Base-by-base conservation (phyloP, 2,329 filamentous ascomycete species). In the Fusarium nygamai region DNA sequence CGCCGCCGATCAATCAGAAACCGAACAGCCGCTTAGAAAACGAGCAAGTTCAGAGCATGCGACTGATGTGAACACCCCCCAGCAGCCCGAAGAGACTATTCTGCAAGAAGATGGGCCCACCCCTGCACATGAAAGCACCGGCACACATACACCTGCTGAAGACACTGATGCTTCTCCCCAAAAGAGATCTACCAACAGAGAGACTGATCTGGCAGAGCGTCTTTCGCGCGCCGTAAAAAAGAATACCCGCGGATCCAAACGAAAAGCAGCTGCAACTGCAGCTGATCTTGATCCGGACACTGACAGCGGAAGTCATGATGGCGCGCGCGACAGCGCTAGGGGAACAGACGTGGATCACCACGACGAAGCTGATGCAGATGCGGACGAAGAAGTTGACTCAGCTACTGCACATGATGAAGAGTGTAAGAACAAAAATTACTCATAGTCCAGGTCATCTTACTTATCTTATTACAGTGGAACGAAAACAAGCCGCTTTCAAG, bases 401-500 rank as follows among this genome's bases (percentile, higher is more conserved):
- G 87, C 85, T 27, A 86, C 88, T 58, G 90, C 83, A 61, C 91
- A 91, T 69, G 89, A 91, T 67, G 92, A 93, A 88, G 90, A 92
- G 79, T 80, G 91, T 90, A 88, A 82, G 71, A 59, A 64, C 50
- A n/a, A 27, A 19, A 17, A 24, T 44, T 44, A 58, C 39, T 33
- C 50, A 68, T 36, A 43, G 48, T 24, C 14, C 72, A 68, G 41
- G 29, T 41, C 17, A 61, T 10, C 51, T 61, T 72, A 78, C 77
- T 79, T 68, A 80, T 76, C 16, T 17, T 27, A 12, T 27, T 67
- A 69, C 78, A 96, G 94, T 93, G 74, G 90, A 93, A 78, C 92
- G 91, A 80, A 96, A 96, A 84, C 92, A 91, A 79, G 89, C 90
- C 39, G 95, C 95, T 1, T 92, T 95, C 80, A 93, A 95, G 64